A percentile compares a stretch with the other conserved stretches of the same genome.
Conservation (phyloP, 2,329 filamentous ascomycete genomes). For the Neofusicoccum parvum region DNA sequence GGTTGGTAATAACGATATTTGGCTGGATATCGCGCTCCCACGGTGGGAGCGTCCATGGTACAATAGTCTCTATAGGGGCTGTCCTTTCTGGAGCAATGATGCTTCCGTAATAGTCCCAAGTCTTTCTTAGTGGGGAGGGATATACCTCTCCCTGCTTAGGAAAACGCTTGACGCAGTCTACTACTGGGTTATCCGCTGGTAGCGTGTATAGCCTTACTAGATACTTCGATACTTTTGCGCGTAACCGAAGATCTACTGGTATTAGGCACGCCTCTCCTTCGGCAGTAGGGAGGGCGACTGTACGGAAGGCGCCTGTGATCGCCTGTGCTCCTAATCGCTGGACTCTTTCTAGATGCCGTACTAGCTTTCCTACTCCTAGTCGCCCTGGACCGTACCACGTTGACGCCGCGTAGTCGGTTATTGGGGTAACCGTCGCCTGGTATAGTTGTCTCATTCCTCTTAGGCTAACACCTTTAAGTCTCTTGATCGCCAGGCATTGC, state of each 20-base stretch:
- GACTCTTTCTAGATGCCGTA: slow-evolving; percentile 5
- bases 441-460: slow-evolving; percentile 8
- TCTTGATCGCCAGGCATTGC: background rate
- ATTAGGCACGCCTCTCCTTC: slow-evolving; percentile 3
- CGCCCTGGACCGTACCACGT: background rate
- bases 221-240: slow-evolving; percentile 1
- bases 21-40: background rate
- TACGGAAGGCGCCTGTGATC: background rate
- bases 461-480: slow-evolving; percentile 4
- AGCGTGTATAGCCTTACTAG: background rate
- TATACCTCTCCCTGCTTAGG: background rate
- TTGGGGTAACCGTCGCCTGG: background rate
- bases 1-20: background rate
- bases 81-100: background rate
- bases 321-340: background rate
- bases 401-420: background rate
- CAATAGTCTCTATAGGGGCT: background rate
- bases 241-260: background rate
- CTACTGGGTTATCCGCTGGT: background rate
- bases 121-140: background rate
- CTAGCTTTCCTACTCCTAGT: background rate
- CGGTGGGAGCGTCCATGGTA: background rate
- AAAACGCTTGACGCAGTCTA: background rate
- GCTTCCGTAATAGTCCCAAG: background rate
- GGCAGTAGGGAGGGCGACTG: background rate